A percentile compares a stretch with the other conserved stretches of the same genome.
phyloP scores from a whole-genome alignment of 345 rosid genomes.

The Eucalyptus shirleyi region DNA sequence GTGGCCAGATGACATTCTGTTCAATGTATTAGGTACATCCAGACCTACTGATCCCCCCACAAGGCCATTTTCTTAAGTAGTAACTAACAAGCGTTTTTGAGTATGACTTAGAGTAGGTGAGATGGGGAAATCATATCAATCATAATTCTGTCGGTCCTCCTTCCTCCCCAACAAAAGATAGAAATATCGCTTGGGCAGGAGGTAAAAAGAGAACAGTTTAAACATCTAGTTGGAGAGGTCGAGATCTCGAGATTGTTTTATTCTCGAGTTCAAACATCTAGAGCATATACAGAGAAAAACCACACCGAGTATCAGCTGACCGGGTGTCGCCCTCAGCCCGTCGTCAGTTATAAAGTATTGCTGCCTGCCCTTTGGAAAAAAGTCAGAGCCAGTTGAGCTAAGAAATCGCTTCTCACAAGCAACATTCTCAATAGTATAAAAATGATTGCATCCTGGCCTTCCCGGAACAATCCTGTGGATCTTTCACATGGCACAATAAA shows the following conservation, averaged over 20 bases:
- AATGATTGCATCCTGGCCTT: not conserved
- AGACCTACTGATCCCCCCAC: not conserved
- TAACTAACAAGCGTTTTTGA: not conserved
- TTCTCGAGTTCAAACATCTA: not conserved
- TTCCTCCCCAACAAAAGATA: not conserved
- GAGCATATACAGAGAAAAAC: not conserved
- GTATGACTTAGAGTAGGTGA: not conserved
- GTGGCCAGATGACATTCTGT: not conserved
- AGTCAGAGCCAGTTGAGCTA: not conserved
- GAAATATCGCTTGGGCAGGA: not conserved
- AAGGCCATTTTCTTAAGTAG: not conserved
- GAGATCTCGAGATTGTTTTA: not conserved
- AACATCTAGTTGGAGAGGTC: not conserved
- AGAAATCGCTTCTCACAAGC: not conserved
- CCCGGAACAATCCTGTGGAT: not conserved
- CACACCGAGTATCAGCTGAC: not conserved
- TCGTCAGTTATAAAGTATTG: not conserved
- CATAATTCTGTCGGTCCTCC: not conserved
- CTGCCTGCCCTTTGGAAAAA: not conserved
- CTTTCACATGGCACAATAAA: not conserved
- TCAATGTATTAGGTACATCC: not conserved
- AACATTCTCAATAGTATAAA: not conserved
- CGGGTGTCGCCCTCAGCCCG: not conserved
- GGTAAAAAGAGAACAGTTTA: not conserved
- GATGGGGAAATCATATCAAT: not conserved